These are phyloP conservation scores for Oropetium thomaeum DNA, from an alignment of 176 grass and related monocot species.

Conservation along the genomic window DNA sequence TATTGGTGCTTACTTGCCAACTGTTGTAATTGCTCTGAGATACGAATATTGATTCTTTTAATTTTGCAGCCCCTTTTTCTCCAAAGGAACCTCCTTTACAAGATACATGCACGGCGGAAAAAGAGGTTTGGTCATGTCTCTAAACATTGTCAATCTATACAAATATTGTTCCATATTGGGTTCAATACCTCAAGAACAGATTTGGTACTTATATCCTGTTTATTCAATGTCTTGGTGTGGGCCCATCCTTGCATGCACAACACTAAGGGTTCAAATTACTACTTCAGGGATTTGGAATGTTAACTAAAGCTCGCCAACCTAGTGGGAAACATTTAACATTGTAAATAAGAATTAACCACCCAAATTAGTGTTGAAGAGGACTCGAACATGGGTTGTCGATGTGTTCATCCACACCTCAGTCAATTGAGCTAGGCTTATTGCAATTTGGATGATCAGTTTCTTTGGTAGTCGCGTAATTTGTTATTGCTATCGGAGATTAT, in stretches of 20 bases:
- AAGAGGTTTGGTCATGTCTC: conserved; percentile 50
- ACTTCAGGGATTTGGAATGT: background rate
- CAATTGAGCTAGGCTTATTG: background rate
- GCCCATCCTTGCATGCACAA: background rate
- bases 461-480: background rate
- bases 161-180: background rate
- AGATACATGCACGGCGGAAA: conserved; percentile 79
- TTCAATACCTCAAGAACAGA: background rate
- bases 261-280: background rate
- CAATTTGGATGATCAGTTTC: background rate
- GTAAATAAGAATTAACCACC: background rate
- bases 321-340: background rate
- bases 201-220: background rate
- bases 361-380: background rate
- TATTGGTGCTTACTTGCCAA: background rate
- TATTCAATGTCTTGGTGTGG: background rate
- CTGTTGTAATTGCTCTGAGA: conserved; percentile 29
- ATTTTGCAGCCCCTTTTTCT: conserved; percentile 78
- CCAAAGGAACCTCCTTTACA: conserved; percentile 93
- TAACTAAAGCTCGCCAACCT: background rate
- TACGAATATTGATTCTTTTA: conserved; percentile 16
- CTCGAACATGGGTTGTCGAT: background rate
- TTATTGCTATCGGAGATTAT: background rate
- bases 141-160: background rate
- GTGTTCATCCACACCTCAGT: background rate